Evolutionary conservation across 176 grass and related monocot genomes (phyloP).

Genomic region (Ensete glaucum): DNA sequence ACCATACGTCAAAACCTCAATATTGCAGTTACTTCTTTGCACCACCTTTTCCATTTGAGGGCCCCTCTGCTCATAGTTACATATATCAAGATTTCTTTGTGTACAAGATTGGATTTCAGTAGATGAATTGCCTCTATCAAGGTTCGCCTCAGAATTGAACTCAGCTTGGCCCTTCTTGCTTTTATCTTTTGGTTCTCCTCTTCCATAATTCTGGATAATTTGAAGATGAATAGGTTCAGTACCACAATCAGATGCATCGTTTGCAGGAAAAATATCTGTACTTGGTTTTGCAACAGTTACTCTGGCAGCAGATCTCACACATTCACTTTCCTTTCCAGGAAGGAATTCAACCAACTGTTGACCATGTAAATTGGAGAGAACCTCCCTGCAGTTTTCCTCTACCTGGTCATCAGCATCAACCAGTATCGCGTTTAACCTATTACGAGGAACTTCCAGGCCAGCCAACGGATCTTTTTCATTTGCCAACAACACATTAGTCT

Average conservation of each 20-base stretch:
- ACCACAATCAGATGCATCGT: constrained; percentile 7
- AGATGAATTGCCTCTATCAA: constrained; percentile 10
- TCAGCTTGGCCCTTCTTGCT: background rate
- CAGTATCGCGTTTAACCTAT: background rate
- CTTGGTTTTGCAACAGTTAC: background rate
- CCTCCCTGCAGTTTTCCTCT: background rate
- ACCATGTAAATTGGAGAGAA: background rate
- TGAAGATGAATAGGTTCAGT: background rate
- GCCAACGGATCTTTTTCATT: constrained; percentile 25
- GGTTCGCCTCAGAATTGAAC: background rate
- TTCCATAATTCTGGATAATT: background rate
- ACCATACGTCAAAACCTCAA: constrained; percentile 78
- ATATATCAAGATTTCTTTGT: constrained; percentile 2
- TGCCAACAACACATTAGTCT: constrained; percentile 25
- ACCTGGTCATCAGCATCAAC: background rate
- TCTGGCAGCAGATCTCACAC: background rate
- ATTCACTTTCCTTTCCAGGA: background rate
- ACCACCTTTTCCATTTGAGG: constrained; percentile 81
- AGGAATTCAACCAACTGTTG: background rate
- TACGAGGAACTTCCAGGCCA: background rate
- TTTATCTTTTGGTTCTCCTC: background rate
- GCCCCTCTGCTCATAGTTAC: constrained; percentile 35
- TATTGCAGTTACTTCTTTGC: constrained; percentile 45
- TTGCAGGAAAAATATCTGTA: constrained; percentile 6
- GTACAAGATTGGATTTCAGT: background rate